Evolutionary conservation across 441 rosid species (phyloP), one percentile per base, ranked within the genome.

Genomic region (Pelargonium citronellum): DNA sequence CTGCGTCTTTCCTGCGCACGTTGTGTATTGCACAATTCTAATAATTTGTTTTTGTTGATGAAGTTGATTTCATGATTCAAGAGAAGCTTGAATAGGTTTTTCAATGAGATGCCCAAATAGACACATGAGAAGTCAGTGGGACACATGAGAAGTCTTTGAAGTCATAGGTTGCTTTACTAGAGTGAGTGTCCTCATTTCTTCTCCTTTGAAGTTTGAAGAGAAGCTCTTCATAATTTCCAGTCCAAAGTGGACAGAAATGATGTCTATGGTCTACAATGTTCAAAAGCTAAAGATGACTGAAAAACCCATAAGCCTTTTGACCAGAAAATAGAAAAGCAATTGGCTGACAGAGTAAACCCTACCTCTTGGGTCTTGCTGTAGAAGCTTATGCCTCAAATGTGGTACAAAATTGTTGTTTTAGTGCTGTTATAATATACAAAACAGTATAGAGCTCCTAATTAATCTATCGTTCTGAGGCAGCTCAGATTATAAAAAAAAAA

Each of bases 261-360:
- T 80, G 73, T 71, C 69, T 64, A 19, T 71, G 83, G 80, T 77
- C 85, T 82, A 66, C 80, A 73, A 49, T 80, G 70, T 34, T 71
- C 83, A 79, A 74, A 74, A 78, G 87, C 82, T 60, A 73, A 75
- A 78, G 71, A 66, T 67, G 73, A 75, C 75, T 71, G 69, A 51
- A 72, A 73, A 68, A 71, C 68, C 73, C 20, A 17, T 8, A 22
- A 20, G 24, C 66, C 75, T 78, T 79, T 84, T 75, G 79, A 73
- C 72, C 75, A 72, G 8, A 34, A 24, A 69, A 69, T 49, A 60
- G 65, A 67, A 57, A 57, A 16, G 63, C 63, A 17, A 64, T 34
- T 49, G 2, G 27, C 11, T 17, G 62, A 55, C 62, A 55, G 22
- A 55, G 15, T 55, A 7, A 39, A 39, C 43, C 43, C 43, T 39